These are phyloP conservation scores for Pseudogymnoascus sp. DNA, from an alignment of 2,329 filamentous ascomycete species.

Conservation along the genomic window DNA sequence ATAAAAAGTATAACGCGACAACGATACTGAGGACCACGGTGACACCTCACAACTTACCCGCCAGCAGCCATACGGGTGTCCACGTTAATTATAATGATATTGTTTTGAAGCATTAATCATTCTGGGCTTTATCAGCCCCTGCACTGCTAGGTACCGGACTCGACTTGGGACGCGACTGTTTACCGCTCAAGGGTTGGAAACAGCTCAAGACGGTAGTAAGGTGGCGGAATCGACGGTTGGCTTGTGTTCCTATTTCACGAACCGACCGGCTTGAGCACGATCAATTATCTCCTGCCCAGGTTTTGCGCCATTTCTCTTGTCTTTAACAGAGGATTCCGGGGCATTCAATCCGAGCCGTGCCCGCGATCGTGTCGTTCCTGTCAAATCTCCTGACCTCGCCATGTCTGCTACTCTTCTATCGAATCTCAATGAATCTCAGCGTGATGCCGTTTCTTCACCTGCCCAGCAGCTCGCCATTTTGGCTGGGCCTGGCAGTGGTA, in stretches of 20 bases:
- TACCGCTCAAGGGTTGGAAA: not conserved
- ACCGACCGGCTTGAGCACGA: not conserved
- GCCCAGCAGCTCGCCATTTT: conserved; percentile 53
- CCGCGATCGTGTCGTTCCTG: not conserved
- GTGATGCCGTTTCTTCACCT: conserved; percentile 53
- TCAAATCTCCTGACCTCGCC: not conserved
- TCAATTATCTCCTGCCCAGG: not conserved
- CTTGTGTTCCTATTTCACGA: not conserved
- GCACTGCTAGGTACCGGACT: not conserved
- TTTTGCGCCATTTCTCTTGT: not conserved
- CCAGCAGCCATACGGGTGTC: not conserved
- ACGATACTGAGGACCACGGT: not conserved
- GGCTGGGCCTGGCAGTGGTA: conserved; percentile 65
- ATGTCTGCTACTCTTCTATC: conserved; percentile 35
- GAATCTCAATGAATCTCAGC: conserved; percentile 57
- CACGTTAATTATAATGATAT: not conserved
- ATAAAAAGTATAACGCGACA: not conserved
- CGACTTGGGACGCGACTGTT: not conserved
- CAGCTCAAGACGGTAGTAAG: not conserved
- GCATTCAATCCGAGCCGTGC: not conserved
- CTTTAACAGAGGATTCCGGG: not conserved
- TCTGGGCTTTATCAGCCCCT: not conserved
- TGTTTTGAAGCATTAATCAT: not conserved
- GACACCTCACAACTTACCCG: not conserved
- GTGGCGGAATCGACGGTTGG: not conserved